These are phyloP conservation scores for Colletotrichum trifolii DNA, from an alignment of 2,329 filamentous ascomycete genomes.

Conservation along the genomic window DNA sequence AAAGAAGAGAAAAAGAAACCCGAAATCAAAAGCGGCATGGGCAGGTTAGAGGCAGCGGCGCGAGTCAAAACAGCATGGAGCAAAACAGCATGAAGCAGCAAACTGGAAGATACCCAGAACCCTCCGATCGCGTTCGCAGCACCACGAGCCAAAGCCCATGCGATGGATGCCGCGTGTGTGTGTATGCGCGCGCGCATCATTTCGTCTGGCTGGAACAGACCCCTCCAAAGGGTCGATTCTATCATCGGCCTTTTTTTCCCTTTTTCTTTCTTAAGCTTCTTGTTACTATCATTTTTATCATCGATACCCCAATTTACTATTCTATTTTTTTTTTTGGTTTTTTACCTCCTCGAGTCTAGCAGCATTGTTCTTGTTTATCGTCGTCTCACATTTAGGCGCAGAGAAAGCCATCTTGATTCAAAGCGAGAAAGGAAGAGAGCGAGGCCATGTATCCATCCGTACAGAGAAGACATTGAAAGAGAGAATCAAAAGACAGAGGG, in stretches of 20 bases:
- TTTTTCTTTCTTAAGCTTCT: constrained; percentile 6
- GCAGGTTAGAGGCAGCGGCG: too few relatives aligned
- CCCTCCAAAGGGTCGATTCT: constrained; percentile 21
- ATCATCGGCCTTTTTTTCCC: constrained; percentile 6
- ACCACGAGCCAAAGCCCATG: not conserved
- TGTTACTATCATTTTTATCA: constrained; percentile 17
- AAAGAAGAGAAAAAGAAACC: too few relatives aligned
- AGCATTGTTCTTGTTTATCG: not conserved
- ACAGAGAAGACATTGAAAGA: not conserved
- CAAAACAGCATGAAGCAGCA: too few relatives aligned
- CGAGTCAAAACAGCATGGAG: too few relatives aligned
- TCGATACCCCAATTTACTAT: constrained; percentile 7
- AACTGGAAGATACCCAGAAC: too few relatives aligned
- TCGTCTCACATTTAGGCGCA: too few relatives aligned
- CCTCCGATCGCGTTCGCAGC: not conserved
- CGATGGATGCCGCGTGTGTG: too few relatives aligned
- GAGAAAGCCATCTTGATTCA: too few relatives aligned
- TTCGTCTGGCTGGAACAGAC: constrained; percentile 24
- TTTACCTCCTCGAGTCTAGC: not conserved
- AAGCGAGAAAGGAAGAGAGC: not conserved
- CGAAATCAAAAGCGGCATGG: too few relatives aligned
- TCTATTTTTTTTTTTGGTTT: not conserved
- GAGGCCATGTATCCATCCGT: not conserved
- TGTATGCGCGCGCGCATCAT: not conserved
- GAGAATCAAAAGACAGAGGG: not conserved